Conservation (phyloP, 345 rosid genomes). For the Eucalyptus viminalis region DNA sequence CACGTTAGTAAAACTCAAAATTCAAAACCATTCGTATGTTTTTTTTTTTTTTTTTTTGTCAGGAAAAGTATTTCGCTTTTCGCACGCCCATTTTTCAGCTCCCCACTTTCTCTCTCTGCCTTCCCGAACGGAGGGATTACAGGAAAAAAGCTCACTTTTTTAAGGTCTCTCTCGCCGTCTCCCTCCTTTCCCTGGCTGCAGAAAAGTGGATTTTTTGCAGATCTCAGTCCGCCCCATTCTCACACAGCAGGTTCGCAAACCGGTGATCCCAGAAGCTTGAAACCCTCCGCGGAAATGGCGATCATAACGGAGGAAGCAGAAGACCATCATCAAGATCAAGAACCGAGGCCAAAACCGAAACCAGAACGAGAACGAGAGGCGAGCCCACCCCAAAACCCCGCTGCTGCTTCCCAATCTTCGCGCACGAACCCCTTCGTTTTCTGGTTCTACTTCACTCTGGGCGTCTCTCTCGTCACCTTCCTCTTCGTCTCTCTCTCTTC, state of each 20-base stretch:
- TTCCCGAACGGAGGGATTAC: background rate
- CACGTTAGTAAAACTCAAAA: background rate
- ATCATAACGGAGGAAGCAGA: conserved; percentile 61
- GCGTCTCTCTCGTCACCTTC: conserved; percentile 42
- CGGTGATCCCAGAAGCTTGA: background rate
- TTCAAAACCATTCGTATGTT: background rate
- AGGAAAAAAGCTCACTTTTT: background rate
- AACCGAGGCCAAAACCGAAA: background rate
- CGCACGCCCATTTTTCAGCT: too few species aligned
- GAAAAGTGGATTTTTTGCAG: background rate
- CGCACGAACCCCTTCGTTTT: conserved; percentile 39
- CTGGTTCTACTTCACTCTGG: conserved; percentile 67
- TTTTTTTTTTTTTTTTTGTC: too few species aligned
- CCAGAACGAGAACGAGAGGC: conserved; percentile 5
- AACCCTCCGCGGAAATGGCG: conserved; percentile 29
- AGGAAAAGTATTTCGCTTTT: too few species aligned
- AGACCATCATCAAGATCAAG: conserved; percentile 8
- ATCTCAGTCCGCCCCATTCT: background rate
- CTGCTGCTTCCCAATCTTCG: background rate
- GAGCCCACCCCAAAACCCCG: background rate
- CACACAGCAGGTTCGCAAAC: background rate
- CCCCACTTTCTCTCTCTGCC: background rate
- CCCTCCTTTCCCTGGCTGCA: background rate
- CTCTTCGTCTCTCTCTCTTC: conserved; percentile 30
- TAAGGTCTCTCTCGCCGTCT: background rate